Evolutionary conservation across 306 rosid species (phyloP).

Genomic region (Cicer chorassanicum): DNA sequence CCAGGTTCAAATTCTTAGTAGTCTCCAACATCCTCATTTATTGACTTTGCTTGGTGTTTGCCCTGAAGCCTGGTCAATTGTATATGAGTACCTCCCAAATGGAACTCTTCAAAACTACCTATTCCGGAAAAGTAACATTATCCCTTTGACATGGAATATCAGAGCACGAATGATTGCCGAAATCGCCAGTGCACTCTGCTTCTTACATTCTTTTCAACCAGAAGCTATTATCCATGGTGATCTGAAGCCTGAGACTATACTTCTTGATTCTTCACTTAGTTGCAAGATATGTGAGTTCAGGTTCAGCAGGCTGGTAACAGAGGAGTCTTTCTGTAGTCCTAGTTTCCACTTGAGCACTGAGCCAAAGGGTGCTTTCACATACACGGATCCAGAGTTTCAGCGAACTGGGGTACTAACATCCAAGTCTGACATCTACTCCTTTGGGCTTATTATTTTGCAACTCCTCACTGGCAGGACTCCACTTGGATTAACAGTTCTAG

Average conservation of each 20-base stretch:
- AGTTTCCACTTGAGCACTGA: conserved; percentile 62
- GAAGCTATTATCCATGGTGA: conserved; percentile 81
- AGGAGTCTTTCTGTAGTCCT: conserved; percentile 66
- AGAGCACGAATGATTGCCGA: conserved; percentile 74
- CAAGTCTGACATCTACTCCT: conserved; percentile 82
- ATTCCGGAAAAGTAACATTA: conserved; percentile 59
- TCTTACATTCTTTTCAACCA: conserved; percentile 85
- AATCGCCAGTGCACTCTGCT: conserved; percentile 85
- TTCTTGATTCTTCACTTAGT: conserved; percentile 66
- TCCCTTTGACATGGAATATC: conserved; percentile 71
- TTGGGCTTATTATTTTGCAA: conserved; percentile 83
- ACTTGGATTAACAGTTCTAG: conserved; percentile 61
- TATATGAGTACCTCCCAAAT: conserved; percentile 77
- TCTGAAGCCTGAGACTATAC: conserved; percentile 72
- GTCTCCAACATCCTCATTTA: conserved; percentile 84
- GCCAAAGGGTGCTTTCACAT: conserved; percentile 72
- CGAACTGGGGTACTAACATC: conserved; percentile 72
- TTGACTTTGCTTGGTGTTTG: conserved; percentile 86
- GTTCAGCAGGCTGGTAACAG: conserved; percentile 69
- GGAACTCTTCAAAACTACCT: conserved; percentile 82
- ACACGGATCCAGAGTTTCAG: conserved; percentile 78
- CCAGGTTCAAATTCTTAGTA: conserved; percentile 84
- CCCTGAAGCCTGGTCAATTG: conserved; percentile 84
- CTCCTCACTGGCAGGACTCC: conserved; percentile 75
- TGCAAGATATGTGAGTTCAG: conserved; percentile 91